A percentile compares a stretch with the other conserved stretches of the same genome.
Conservation (phyloP, 257 asterid species). For the Thymus quinquecostatus region DNA sequence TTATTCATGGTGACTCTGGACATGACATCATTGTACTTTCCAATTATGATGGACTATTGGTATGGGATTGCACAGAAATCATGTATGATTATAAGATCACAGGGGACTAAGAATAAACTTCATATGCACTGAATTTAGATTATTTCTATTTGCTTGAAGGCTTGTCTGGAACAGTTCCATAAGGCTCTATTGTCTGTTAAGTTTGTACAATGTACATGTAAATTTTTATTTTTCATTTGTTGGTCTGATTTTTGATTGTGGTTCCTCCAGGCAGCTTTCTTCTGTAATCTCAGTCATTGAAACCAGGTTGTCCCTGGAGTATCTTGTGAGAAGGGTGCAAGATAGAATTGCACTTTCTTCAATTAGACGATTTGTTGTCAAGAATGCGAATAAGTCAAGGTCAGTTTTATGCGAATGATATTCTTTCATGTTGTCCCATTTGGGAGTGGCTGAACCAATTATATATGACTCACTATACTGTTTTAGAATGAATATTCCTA, state of each 20-base stretch:
- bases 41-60: too few species aligned
- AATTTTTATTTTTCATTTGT: background rate
- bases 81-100: background rate
- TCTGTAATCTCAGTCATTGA: slow-evolving; percentile 44
- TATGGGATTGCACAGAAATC: background rate
- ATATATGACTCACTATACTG: background rate
- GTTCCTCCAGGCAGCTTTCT: slow-evolving; percentile 54
- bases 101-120: background rate
- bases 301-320: slow-evolving; percentile 63
- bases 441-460: background rate
- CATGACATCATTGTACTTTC: background rate
- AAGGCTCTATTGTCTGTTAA: slow-evolving; percentile 6
- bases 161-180: slow-evolving; percentile 4
- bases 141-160: background rate
- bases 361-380: slow-evolving; percentile 62
- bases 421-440: slow-evolving; percentile 8
- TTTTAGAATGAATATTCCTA: background rate
- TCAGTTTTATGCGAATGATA: slow-evolving; percentile 31
- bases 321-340: slow-evolving; percentile 82
- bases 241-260: slow-evolving; percentile 19
- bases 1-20: background rate
- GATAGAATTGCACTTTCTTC: slow-evolving; percentile 71
- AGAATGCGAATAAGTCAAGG: slow-evolving; percentile 75
- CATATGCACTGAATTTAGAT: background rate
- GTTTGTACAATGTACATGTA: background rate